phyloP scores from a whole-genome alignment of 2,329 filamentous ascomycete species.

The Nakataea oryzae region DNA sequence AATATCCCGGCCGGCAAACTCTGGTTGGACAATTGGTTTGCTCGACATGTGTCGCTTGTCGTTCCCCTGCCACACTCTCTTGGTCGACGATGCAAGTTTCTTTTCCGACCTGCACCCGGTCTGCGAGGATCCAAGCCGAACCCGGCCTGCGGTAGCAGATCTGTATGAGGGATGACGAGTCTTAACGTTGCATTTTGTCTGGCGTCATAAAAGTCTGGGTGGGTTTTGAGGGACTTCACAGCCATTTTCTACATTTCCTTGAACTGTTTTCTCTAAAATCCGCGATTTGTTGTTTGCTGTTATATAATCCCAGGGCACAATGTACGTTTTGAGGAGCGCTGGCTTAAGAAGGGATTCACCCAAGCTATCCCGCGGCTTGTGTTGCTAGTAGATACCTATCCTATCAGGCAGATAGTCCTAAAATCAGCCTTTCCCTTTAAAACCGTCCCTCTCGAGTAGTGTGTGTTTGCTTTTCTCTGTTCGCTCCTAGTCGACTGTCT shows the following conservation, averaged over 20 bases:
- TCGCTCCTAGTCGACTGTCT: too few relatives aligned
- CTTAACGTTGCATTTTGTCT: conserved; percentile 34
- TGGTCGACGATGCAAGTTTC: conserved; percentile 23
- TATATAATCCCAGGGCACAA: not conserved
- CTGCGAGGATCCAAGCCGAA: conserved; percentile 26
- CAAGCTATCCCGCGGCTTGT: too few relatives aligned
- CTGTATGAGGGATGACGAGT: conserved; percentile 36
- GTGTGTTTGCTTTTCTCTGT: too few relatives aligned
- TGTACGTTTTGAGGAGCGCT: not conserved
- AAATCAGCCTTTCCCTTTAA: not conserved
- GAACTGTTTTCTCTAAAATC: not conserved
- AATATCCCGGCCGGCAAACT: not conserved
- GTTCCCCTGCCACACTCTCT: not conserved
- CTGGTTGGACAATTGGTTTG: not conserved
- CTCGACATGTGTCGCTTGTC: not conserved
- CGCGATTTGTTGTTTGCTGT: not conserved
- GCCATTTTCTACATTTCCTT: not conserved
- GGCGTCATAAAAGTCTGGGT: conserved; percentile 28
- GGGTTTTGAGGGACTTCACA: not conserved
- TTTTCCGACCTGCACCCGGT: conserved; percentile 32
- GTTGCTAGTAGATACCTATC: not conserved
- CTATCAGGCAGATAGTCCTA: not conserved
- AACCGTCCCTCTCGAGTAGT: too few relatives aligned
- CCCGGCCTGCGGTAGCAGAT: conserved; percentile 24
- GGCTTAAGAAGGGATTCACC: not conserved